Conservation (phyloP, 2,329 filamentous ascomycete genomes). For the Neobulgaria alba region DNA sequence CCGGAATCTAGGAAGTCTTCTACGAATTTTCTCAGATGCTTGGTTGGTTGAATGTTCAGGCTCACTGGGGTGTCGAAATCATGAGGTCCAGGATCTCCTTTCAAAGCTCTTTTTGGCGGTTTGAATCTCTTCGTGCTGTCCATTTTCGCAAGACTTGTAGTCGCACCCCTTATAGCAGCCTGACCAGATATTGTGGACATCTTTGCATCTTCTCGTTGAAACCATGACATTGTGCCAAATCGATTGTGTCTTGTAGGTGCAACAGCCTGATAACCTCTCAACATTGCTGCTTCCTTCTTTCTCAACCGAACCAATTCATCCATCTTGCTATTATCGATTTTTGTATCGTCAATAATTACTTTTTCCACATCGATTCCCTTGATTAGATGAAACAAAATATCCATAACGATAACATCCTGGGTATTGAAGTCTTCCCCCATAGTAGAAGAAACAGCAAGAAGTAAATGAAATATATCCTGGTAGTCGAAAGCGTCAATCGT, state of each 20-base stretch:
- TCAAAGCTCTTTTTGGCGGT: constrained; percentile 58
- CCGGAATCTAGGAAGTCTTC: constrained; percentile 91
- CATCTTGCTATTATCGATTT: constrained; percentile 59
- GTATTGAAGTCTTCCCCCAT: constrained; percentile 88
- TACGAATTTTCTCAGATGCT: constrained; percentile 71
- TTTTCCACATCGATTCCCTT: constrained; percentile 81
- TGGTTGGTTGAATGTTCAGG: constrained; percentile 65
- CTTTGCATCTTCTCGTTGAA: constrained; percentile 78
- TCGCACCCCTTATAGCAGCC: constrained; percentile 66
- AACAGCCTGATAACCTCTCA: constrained; percentile 65
- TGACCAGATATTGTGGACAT: constrained; percentile 84
- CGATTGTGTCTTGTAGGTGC: constrained; percentile 83
- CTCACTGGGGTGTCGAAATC: constrained; percentile 69
- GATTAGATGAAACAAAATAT: constrained; percentile 84
- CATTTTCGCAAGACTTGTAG: constrained; percentile 75
- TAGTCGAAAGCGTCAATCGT: constrained; percentile 83
- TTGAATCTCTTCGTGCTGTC: constrained; percentile 87
- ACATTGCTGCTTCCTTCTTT: constrained; percentile 76
- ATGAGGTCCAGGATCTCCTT: constrained; percentile 54
- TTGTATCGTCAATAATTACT: constrained; percentile 74
- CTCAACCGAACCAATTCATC: constrained; percentile 68
- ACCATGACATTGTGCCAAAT: constrained; percentile 96
- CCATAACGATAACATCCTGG: constrained; percentile 83
- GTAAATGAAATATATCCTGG: constrained; percentile 80
- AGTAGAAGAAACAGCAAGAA: constrained; percentile 82